Conservation (phyloP, 2,329 filamentous ascomycete species). For the Aspergillaceae sp. region DNA sequence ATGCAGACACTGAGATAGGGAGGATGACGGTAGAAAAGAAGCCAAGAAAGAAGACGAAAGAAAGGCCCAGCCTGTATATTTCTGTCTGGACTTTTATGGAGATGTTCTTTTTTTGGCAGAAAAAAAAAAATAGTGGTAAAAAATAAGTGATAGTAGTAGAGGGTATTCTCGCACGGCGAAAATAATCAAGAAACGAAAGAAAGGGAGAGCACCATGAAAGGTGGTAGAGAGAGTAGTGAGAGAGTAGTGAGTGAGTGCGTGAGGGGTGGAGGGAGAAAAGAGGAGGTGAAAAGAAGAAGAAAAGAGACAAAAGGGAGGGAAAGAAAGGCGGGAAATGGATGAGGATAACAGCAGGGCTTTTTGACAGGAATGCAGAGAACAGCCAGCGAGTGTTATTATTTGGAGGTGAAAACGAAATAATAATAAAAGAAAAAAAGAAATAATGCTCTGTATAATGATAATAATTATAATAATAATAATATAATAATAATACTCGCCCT, state of each 20-base stretch:
- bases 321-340: conserved; percentile 8
- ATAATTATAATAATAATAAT: no score
- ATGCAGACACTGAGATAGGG: conserved; percentile 7
- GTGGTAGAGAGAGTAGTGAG: conserved; percentile 12
- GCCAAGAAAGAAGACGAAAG: conserved; percentile 15
- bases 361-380: no score
- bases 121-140: conserved; percentile 11
- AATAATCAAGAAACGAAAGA: conserved; percentile 14
- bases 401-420: no score
- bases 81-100: conserved; percentile 12
- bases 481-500: no score
- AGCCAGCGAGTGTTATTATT: no score
- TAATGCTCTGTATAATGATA: no score
- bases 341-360: no score
- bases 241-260: conserved; percentile 6
- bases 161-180: conserved; percentile 28
- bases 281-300: conserved; percentile 18
- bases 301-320: conserved; percentile 11
- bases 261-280: conserved; percentile 9
- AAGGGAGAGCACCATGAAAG: conserved; percentile 5
- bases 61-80: conserved; percentile 28
- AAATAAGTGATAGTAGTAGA: neutral
- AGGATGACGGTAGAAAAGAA: conserved; percentile 9
- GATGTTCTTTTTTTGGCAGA: neutral
- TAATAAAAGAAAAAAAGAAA: no score